Evolutionary conservation across 176 grass and related monocot species (phyloP).

Genomic region (Rhipidocladum racemiflorum): DNA sequence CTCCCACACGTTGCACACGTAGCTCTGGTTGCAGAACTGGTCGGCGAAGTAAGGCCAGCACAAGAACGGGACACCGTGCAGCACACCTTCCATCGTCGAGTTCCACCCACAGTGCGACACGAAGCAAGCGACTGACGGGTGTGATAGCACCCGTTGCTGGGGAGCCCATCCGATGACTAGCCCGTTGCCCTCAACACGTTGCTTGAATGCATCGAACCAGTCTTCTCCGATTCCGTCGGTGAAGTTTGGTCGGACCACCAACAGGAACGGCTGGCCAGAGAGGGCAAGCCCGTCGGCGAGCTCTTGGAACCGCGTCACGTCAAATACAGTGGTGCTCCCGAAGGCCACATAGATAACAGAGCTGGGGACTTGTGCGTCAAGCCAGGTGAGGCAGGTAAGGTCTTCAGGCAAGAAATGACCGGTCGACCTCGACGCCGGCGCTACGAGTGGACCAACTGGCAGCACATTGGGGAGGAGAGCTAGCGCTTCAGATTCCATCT

Average conservation of each 20-base stretch:
- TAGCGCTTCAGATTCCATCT: conserved; percentile 42
- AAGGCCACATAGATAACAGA: conserved; percentile 68
- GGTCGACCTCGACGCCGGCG: not conserved
- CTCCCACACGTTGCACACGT: conserved; percentile 72
- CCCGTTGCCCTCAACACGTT: conserved; percentile 33
- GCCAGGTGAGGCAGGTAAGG: conserved; percentile 42
- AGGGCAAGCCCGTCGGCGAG: conserved; percentile 51
- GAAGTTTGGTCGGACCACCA: conserved; percentile 59
- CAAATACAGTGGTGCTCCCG: conserved; percentile 59
- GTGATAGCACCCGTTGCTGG: conserved; percentile 60
- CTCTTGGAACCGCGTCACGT: conserved; percentile 42
- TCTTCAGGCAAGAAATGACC: conserved; percentile 69
- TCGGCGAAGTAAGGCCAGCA: conserved; percentile 78
- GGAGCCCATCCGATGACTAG: conserved; percentile 56
- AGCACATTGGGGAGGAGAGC: conserved; percentile 32
- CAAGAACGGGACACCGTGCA: conserved; percentile 61
- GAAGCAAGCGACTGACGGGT: conserved; percentile 70
- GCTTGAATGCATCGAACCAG: conserved; percentile 41
- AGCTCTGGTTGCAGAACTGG: conserved; percentile 69
- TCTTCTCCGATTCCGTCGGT: conserved; percentile 29
- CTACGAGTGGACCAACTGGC: conserved; percentile 43
- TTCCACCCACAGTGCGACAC: conserved; percentile 85
- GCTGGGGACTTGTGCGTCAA: conserved; percentile 22
- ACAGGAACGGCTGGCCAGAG: conserved; percentile 52
- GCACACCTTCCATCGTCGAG: conserved; percentile 63